Conservation (phyloP, 1,284 basidiomycete genomes). For the Apiotrichum gamsii region DNA sequence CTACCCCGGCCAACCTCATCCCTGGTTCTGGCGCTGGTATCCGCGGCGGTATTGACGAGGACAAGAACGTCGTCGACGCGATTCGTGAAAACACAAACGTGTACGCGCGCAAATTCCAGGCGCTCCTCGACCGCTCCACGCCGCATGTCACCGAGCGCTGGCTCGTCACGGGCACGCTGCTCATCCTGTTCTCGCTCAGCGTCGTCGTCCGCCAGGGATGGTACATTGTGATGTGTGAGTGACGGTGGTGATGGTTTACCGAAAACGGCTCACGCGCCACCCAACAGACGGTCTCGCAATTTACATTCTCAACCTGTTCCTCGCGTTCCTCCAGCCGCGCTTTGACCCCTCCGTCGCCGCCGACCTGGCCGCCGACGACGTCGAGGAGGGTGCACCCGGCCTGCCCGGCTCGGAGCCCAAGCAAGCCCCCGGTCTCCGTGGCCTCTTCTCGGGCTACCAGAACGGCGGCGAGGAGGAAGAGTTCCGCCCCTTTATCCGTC, state of each 20-base stretch:
- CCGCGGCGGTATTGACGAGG: slow-evolving; percentile 36
- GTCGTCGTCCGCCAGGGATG: slow-evolving; percentile 88
- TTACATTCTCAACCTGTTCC: slow-evolving; percentile 73
- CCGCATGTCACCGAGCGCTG: slow-evolving; percentile 84
- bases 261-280: too few species aligned
- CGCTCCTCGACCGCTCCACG: slow-evolving; percentile 80
- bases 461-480: slow-evolving; percentile 60
- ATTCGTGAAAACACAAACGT: slow-evolving; percentile 44
- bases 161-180: slow-evolving; percentile 67
- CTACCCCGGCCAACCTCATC: slow-evolving; percentile 25
- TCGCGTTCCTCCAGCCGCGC: slow-evolving; percentile 50
- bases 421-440: slow-evolving; percentile 33
- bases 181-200: slow-evolving; percentile 74
- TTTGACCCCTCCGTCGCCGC: slow-evolving; percentile 94
- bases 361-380: slow-evolving; percentile 87
- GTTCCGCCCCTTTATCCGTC: slow-evolving; percentile 90
- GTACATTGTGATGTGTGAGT: slow-evolving; percentile 62
- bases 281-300: slow-evolving; percentile 84
- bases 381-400: slow-evolving; percentile 78
- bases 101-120: slow-evolving; percentile 56
- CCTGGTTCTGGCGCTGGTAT: slow-evolving; percentile 31
- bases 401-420: slow-evolving; percentile 38
- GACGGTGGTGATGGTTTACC: background rate
- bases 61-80: slow-evolving; percentile 47
- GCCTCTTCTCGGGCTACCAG: slow-evolving; percentile 40